phyloP scores from a whole-genome alignment of 2,329 filamentous ascomycete species.

The Ampelomyces quisqualis region DNA sequence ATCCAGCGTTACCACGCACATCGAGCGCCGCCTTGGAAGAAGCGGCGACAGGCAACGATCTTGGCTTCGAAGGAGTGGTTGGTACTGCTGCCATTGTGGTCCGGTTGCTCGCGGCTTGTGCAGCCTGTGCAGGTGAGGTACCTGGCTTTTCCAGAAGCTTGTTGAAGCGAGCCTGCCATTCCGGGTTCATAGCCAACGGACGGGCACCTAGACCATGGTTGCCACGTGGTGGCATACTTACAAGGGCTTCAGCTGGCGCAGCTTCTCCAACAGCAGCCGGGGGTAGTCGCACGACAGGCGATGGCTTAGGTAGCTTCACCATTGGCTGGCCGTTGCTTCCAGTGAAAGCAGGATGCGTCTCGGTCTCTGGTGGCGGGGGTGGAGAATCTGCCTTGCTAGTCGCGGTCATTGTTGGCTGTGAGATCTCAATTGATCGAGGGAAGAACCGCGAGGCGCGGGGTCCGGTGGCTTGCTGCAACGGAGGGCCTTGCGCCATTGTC shows the following conservation, averaged over 20 bases:
- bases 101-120: conserved; percentile 28
- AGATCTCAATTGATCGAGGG: conserved; percentile 32
- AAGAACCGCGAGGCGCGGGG: conserved; percentile 44
- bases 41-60: conserved; percentile 62
- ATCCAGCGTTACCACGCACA: conserved; percentile 49
- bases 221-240: conserved; percentile 43
- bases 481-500: conserved; percentile 19
- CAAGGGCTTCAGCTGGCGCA: conserved; percentile 39
- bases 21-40: conserved; percentile 63
- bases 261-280: conserved; percentile 52
- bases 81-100: conserved; percentile 28
- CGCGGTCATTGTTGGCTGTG: conserved; percentile 17
- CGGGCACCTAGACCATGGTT: conserved; percentile 37
- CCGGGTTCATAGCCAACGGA: conserved; percentile 47
- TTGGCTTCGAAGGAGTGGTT: conserved; percentile 42
- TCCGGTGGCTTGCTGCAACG: conserved; percentile 28
- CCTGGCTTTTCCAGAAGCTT: conserved; percentile 66
- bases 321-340: conserved; percentile 65
- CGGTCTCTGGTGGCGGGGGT: conserved; percentile 66
- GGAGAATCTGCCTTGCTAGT: conserved; percentile 35
- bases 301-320: conserved; percentile 67
- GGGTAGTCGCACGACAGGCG: conserved; percentile 79
- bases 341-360: conserved; percentile 71
- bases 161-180: conserved; percentile 85
- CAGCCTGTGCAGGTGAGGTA: conserved; percentile 15